A percentile compares a stretch with the other conserved stretches of the same genome.
These are phyloP conservation scores for Artomyces pyxidatus DNA, from an alignment of 768 basidiomycete species.

Conservation along the genomic window DNA sequence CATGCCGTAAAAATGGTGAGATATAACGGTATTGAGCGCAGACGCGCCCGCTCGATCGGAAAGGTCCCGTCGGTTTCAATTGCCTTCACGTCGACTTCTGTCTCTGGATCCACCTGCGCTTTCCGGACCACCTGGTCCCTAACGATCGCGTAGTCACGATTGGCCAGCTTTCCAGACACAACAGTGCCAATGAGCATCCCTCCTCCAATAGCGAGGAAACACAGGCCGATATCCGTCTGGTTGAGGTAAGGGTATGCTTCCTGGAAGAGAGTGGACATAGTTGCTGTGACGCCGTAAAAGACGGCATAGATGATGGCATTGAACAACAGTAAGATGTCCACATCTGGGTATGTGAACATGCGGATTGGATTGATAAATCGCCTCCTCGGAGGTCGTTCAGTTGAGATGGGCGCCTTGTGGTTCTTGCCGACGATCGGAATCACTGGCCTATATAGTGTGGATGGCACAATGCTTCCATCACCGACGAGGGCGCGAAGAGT, in stretches of 20 bases:
- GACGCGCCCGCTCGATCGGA: slow-evolving; percentile 53
- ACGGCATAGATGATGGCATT: slow-evolving; percentile 47
- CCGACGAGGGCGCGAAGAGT: slow-evolving; percentile 39
- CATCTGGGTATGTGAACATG: slow-evolving; percentile 47
- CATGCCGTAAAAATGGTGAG: slow-evolving; percentile 31
- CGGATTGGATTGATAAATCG: slow-evolving; percentile 46
- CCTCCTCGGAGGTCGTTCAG: slow-evolving; percentile 22
- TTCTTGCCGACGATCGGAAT: slow-evolving; percentile 24
- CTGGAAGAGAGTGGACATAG: slow-evolving; percentile 53
- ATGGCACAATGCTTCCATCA: slow-evolving; percentile 31
- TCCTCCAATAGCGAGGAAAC: slow-evolving; percentile 68
- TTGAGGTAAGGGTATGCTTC: slow-evolving; percentile 48
- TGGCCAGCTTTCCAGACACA: slow-evolving; percentile 54
- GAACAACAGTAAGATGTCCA: slow-evolving; percentile 45
- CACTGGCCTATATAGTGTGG: slow-evolving; percentile 22
- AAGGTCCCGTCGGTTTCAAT: slow-evolving; percentile 32
- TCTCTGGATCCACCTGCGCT: slow-evolving; percentile 15
- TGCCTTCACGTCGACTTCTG: slow-evolving; percentile 17
- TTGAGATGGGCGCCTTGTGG: neutral
- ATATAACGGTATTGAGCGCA: slow-evolving; percentile 38
- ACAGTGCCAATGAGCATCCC: slow-evolving; percentile 59
- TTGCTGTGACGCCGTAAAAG: slow-evolving; percentile 53
- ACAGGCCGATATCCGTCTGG: slow-evolving; percentile 64
- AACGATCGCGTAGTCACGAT: slow-evolving; percentile 51
- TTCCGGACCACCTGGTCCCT: slow-evolving; percentile 20